A percentile compares a stretch with the other conserved stretches of the same genome.
Evolutionary conservation across 345 rosid species (phyloP).

Genomic region (Syzygium oleosum): DNA sequence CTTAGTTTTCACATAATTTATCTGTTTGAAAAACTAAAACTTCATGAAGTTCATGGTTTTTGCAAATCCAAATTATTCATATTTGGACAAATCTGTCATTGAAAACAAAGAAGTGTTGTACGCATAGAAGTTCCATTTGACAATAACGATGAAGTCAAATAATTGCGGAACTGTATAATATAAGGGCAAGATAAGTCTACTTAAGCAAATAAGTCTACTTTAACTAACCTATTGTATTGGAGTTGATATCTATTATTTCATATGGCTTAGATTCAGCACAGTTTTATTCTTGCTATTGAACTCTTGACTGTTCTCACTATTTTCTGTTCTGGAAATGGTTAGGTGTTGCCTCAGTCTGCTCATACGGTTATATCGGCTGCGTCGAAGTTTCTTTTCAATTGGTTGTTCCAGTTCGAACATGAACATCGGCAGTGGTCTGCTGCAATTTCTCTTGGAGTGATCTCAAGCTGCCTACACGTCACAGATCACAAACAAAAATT

Average conservation of each 20-base stretch:
- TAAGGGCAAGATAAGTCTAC: not conserved
- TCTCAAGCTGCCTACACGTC: conserved; percentile 61
- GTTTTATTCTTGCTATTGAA: not conserved
- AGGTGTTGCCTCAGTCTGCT: conserved; percentile 86
- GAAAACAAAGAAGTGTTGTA: not conserved
- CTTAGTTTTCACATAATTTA: not conserved
- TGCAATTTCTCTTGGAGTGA: conserved; percentile 85
- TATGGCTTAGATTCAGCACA: not conserved
- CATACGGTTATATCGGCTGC: conserved; percentile 67
- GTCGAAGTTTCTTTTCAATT: conserved; percentile 66
- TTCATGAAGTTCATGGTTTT: not conserved
- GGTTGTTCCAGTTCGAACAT: conserved; percentile 80
- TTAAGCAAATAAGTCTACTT: not conserved
- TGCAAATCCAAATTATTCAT: not conserved
- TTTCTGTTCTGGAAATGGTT: conserved; percentile 8
- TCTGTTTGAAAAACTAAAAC: not conserved
- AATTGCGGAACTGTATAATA: not conserved
- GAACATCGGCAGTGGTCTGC: conserved; percentile 97
- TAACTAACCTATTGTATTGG: not conserved
- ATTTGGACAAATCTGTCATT: not conserved
- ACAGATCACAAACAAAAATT: conserved; percentile 81
- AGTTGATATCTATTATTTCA: not conserved
- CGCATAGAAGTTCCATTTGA: not conserved
- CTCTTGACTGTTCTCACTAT: not conserved
- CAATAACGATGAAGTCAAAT: not conserved